Percentiles rank a stretch among this genome's conserved stretches.
Conservation (phyloP, 2,329 filamentous ascomycete species). For the Aciculosporium take region DNA sequence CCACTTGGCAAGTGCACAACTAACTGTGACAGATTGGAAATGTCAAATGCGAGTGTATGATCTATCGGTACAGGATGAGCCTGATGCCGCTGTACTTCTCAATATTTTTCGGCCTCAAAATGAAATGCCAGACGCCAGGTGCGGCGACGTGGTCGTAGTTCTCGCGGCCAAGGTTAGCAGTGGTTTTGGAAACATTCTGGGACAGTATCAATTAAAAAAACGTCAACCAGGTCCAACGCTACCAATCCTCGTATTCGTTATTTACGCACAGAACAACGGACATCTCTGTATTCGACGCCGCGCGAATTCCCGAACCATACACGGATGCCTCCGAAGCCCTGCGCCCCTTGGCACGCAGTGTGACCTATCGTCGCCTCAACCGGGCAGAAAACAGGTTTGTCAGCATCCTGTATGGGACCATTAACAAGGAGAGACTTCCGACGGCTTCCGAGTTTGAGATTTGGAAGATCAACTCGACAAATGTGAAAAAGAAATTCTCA, state of each 20-base stretch:
- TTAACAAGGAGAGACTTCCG: slow-evolving; percentile 31
- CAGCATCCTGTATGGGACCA: slow-evolving; percentile 30
- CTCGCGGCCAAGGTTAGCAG: slow-evolving; percentile 37
- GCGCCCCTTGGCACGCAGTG: slow-evolving; percentile 7
- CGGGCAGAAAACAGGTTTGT: slow-evolving; percentile 28
- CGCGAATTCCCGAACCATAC: slow-evolving; percentile 20
- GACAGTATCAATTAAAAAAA: slow-evolving; percentile 1
- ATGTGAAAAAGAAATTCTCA: slow-evolving; percentile 41
- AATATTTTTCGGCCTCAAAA: slow-evolving; percentile 44
- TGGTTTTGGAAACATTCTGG: not conserved
- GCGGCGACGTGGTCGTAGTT: slow-evolving; percentile 29
- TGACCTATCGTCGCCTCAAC: slow-evolving; percentile 11
- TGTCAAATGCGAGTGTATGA: slow-evolving; percentile 48
- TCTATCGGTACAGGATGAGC: slow-evolving; percentile 32
- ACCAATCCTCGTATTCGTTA: slow-evolving; percentile 23
- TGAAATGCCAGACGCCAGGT: slow-evolving; percentile 32
- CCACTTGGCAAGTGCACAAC: not conserved
- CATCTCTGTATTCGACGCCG: slow-evolving; percentile 28
- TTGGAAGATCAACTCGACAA: slow-evolving; percentile 24
- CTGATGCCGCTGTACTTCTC: slow-evolving; percentile 28
- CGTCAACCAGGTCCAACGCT: slow-evolving; percentile 26
- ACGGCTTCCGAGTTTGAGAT: slow-evolving; percentile 27
- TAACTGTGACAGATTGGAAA: slow-evolving; percentile 37
- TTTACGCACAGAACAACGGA: slow-evolving; percentile 27
- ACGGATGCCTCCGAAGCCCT: slow-evolving; percentile 21